A percentile compares a stretch with the other conserved stretches of the same genome.
Evolutionary conservation across 1,284 basidiomycete genomes (phyloP).

Genomic region (Anthracocystis panici-leucophaei): DNA sequence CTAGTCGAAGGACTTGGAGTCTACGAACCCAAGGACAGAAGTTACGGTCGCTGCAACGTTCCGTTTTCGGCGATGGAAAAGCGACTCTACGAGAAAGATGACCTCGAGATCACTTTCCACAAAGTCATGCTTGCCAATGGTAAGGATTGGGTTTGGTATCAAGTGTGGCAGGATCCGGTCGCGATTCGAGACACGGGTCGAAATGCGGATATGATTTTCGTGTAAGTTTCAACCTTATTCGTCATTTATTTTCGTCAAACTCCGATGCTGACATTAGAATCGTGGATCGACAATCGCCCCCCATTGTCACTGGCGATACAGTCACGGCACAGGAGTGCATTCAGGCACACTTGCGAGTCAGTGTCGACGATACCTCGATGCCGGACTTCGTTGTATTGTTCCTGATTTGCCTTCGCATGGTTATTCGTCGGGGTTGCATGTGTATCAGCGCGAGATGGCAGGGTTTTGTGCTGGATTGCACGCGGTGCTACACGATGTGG

Average conservation of each 20-base stretch:
- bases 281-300: too few species aligned
- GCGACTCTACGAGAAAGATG: conserved; percentile 62
- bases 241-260: too few species aligned
- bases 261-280: conserved; percentile 2
- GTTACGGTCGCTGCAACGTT: conserved; percentile 57
- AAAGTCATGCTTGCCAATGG: conserved; percentile 61
- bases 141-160: conserved; percentile 68
- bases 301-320: not conserved
- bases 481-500: conserved; percentile 62
- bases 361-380: conserved; percentile 64
- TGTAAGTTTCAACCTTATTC: conserved; percentile 24
- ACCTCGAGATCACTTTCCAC: conserved; percentile 61
- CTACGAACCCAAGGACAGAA: conserved; percentile 54
- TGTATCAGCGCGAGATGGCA: conserved; percentile 55
- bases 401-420: conserved; percentile 66
- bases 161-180: conserved; percentile 64
- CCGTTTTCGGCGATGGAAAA: conserved; percentile 66
- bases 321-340: conserved; percentile 67
- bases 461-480: conserved; percentile 59
- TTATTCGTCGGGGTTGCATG: conserved; percentile 65
- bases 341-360: conserved; percentile 65
- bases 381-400: conserved; percentile 64
- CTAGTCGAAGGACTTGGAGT: conserved; percentile 39
- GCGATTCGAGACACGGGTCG: conserved; percentile 53
- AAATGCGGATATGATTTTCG: conserved; percentile 62